A percentile compares a stretch with the other conserved stretches of the same genome.
phyloP scores from a whole-genome alignment of 2,329 filamentous ascomycete genomes.

The Chaetomium globosum region DNA sequence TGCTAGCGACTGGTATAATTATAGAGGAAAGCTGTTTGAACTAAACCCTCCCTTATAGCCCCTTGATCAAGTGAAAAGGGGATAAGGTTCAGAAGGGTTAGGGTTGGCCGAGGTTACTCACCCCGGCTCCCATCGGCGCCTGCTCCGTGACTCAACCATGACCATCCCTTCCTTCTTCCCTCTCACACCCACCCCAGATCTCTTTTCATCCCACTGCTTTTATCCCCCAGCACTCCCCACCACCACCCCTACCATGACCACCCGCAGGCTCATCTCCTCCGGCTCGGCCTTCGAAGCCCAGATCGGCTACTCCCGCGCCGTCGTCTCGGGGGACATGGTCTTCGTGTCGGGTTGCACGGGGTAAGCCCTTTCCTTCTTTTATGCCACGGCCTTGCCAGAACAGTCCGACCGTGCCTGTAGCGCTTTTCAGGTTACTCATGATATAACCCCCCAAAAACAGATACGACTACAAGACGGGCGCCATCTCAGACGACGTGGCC shows the following conservation, averaged over 20 bases:
- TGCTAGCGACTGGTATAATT: too few relatives aligned
- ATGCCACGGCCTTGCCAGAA: not conserved
- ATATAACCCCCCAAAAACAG: slow-evolving; percentile 37
- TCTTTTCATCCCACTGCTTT: not conserved
- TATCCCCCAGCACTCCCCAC: not conserved
- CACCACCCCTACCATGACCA: slow-evolving; percentile 9
- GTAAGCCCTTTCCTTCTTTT: slow-evolving; percentile 39
- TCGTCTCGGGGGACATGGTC: slow-evolving; percentile 54
- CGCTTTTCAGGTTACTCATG: not conserved
- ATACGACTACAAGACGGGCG: slow-evolving; percentile 54
- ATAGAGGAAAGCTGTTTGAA: not conserved
- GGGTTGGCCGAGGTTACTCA: not conserved
- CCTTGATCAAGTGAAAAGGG: not conserved
- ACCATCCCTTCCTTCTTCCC: not conserved
- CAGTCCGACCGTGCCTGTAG: not conserved
- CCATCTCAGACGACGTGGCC: slow-evolving; percentile 49
- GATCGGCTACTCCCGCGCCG: slow-evolving; percentile 59
- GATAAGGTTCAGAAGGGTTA: not conserved
- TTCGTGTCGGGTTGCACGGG: slow-evolving; percentile 60
- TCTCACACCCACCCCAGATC: not conserved
- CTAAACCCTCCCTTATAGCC: not conserved
- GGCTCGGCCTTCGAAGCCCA: slow-evolving; percentile 55
- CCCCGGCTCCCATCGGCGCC: not conserved
- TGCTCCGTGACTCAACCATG: not conserved
- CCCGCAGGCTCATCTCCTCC: slow-evolving; percentile 47